Base-by-base conservation (phyloP, 805 yeast species). In the Barnettozyma wickerhamii region DNA sequence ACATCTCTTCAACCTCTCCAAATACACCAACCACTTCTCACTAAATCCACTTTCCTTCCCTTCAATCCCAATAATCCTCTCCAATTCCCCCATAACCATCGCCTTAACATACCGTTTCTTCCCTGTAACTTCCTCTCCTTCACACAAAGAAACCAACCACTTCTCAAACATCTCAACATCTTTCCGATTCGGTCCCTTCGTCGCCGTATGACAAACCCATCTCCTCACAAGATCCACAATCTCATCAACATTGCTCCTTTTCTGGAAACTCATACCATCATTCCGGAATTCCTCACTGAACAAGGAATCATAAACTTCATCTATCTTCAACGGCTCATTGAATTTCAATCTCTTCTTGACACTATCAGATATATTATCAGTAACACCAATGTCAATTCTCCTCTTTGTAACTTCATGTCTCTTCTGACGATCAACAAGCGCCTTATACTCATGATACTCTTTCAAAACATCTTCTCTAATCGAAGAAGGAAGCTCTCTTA, bases 201-300 rank as follows among this genome's bases (percentile, higher is more conserved):
- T 40, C 3, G 56, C 45, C 2, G 70, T 62, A n/a, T 48, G 49
- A 7, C 43, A 47, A 1, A 71, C 50, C 78, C 78, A 72, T 3
- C 48, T 36, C 7, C 49, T 50, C n/a, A 70, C 34, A 21, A 64
- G 34, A 7, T 45, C 19, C n/a, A 60, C 48, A 6, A 72, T 57
- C n/a, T 63, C 63, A n/a, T 53, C 58, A n/a, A 64, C 57, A 5
- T 61, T 51, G 1, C 50, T 45, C 18, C 46, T 43, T 4, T 59
- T 62, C 41, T 65, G 72, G 35, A 72, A 68, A n/a, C 19, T 17
- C 12, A 23, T 5, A 3, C 19, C 34, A 19, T 20, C 15, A 17
- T 40, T 31, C 21, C 33, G 18, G 35, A 35, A 12, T 2, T 33
- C 23, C 14, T 38, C 3, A 2, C 24, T 29, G 32, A 49, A 27